Conservation (phyloP, 371 early-diverging fungal genomes). For the Mucor racemosus region DNA sequence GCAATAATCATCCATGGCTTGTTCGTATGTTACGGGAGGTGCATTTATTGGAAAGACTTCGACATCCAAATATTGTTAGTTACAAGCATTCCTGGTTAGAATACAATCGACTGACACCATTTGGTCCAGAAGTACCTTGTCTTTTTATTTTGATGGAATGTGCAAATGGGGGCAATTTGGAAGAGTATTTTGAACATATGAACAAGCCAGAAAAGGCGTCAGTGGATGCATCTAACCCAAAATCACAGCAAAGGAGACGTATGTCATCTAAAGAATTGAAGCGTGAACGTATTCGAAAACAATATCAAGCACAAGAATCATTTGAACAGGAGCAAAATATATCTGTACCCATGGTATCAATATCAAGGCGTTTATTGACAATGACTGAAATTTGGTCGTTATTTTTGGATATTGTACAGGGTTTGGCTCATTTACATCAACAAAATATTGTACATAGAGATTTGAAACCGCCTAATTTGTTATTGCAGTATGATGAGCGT, state of each 20-base stretch:
- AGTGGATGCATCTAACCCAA: neutral
- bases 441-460: slow-evolving; percentile 87
- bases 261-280: slow-evolving; percentile 35
- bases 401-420: slow-evolving; percentile 88
- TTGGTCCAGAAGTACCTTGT: slow-evolving; percentile 92
- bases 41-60: slow-evolving; percentile 83
- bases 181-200: slow-evolving; percentile 79
- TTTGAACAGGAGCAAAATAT: slow-evolving; percentile 31
- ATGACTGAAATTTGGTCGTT: slow-evolving; percentile 79
- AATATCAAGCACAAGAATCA: slow-evolving; percentile 31
- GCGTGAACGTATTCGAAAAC: slow-evolving; percentile 42
- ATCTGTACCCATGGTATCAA: neutral
- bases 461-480: slow-evolving; percentile 89
- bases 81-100: slow-evolving; percentile 97
- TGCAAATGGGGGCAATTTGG: slow-evolving; percentile 95
- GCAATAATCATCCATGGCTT: slow-evolving; percentile 88
- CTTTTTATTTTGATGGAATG: slow-evolving; percentile 97
- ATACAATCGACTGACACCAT: slow-evolving; percentile 73
- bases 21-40: slow-evolving; percentile 94
- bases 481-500: slow-evolving; percentile 71
- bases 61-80: slow-evolving; percentile 90
- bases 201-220: neutral
- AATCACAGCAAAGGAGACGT: slow-evolving; percentile 12
- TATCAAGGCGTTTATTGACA: slow-evolving; percentile 56
- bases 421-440: slow-evolving; percentile 85